Base-by-base conservation (phyloP, 768 basidiomycete genomes). In the Trametes coccinea region DNA sequence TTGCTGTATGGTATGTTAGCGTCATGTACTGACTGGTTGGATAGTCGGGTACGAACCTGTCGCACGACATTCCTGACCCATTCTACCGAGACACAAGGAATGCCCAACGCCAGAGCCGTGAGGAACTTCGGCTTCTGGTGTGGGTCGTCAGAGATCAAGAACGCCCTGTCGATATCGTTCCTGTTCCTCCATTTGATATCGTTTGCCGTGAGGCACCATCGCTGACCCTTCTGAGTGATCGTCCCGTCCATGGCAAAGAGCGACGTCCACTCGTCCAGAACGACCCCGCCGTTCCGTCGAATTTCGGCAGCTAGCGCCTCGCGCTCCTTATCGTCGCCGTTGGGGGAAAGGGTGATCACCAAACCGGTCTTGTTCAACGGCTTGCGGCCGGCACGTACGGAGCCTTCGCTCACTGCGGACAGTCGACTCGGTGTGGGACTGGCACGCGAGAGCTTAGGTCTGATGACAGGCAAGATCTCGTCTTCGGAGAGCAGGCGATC, bases 71-170 rank as follows among this genome's bases (percentile, higher is more conserved):
- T 73, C 37, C 76, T 63, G 33, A 89, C 70, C 83, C 87, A 94
- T 10, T 78, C 74, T 5, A 79, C 71, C 1, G 80, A 81, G 29
- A 97, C 68, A 65, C 92, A 94, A 3, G 95, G 95, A 53, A 97
- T 86, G 10, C 94, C 94, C 43, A 94, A 77, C 0, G 91, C 93
- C 37, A 98, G 81, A 5, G 93, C 90, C 3, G 88, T 80, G 55
- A 96, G 77, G 68, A 83, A 93, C 73, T 95, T 95, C 9, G 88
- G 83, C 66, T 91, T 94, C 59, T 84, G 82, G 65, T 80, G 84
- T 8, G 80, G 71, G 13, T 85, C 82, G 63, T 91, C 86, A 0
- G 90, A 83, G 14, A 92, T 62, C 43, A 92, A 77, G 72, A 91
- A 90, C 27, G 89, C 78, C 13, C 82, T 80, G 14, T 82, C 71